phyloP scores from a whole-genome alignment of 106 monocot genomes.

The Triglochin maritima region DNA sequence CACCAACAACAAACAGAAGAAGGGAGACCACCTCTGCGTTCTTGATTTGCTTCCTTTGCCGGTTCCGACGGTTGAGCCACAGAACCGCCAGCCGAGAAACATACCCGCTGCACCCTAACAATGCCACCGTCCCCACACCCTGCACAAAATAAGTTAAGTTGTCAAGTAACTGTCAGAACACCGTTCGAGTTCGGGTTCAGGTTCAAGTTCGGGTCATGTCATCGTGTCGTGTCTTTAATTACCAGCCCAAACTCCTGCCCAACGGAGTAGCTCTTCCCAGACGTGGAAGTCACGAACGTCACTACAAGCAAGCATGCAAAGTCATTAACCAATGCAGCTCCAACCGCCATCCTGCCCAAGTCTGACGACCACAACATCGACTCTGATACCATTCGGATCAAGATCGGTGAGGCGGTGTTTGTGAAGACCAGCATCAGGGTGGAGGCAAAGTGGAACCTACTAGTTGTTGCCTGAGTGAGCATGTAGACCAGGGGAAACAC shows the following conservation, averaged over 20 bases:
- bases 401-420: slow-evolving; percentile 22
- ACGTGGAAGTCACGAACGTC: not conserved
- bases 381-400: slow-evolving; percentile 22
- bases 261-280: not conserved
- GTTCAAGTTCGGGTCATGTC: too few species aligned
- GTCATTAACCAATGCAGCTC: slow-evolving; percentile 22
- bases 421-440: slow-evolving; percentile 25
- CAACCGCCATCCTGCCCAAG: slow-evolving; percentile 21
- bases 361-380: slow-evolving; percentile 20
- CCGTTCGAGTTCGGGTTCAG: too few species aligned
- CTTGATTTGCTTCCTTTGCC: slow-evolving; percentile 21
- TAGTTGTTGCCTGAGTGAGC: not conserved
- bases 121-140: not conserved
- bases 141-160: too few species aligned
- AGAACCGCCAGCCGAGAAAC: not conserved
- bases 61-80: slow-evolving; percentile 15
- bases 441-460: slow-evolving; percentile 8
- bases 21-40: slow-evolving; percentile 7
- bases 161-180: too few species aligned
- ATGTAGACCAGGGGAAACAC: slow-evolving; percentile 12
- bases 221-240: not conserved
- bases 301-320: slow-evolving; percentile 11
- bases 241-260: not conserved
- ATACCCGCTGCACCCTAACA: not conserved
- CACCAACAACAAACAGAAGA: slow-evolving; percentile 11